Evolutionary conservation across 805 yeast genomes (phyloP), one percentile per base, ranked within the genome.

Genomic region (Lachancea mirantina): DNA sequence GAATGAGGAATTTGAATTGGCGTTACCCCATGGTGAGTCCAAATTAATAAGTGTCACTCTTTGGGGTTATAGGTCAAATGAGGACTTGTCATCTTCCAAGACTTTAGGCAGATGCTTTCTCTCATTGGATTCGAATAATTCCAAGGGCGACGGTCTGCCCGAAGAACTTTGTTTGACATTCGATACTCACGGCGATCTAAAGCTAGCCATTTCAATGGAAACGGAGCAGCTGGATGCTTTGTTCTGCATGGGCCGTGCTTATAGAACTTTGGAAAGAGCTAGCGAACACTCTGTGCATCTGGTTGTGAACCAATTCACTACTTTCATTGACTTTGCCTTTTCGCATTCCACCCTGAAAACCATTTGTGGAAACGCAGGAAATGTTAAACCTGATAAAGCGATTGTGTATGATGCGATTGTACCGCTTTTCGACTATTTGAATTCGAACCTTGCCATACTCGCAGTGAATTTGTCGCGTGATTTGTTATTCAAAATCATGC

Each of bases 1-100:
- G 94, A 83, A 84, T 47, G 95, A 88, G 60, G 83, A 81, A 36
- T 84, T 85, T 52, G 95, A 85, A 52, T 38, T 61, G 17, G 59
- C 50, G 19, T 47, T 65, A 3, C 55, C 58, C 0, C 65, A 68
- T 0, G 57, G 64, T 14, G 55, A 68, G 2, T 50, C 70, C 2
- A 59, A 68, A 22, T 64, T 73, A 17, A 42, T 81, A 2, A 68
- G 75, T 2, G 70, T 75, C 2, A 76, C 79, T 2, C 71, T 83
- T 1, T 84, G 94, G 94, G 79, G 78, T 46, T 79, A 74, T 25
- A 59, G 67, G 6, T 47, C 64, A 1, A 46, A 36, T 17, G 31
- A 52, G 7, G 42, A 37, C 7, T 34, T 41, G 2, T 43, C 72
- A 2, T 66, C 72, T 6, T 80, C 80, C 39, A 74, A 74, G 6